phyloP scores from a whole-genome alignment of 2,329 filamentous ascomycete species.

The Diaporthe sp. region DNA sequence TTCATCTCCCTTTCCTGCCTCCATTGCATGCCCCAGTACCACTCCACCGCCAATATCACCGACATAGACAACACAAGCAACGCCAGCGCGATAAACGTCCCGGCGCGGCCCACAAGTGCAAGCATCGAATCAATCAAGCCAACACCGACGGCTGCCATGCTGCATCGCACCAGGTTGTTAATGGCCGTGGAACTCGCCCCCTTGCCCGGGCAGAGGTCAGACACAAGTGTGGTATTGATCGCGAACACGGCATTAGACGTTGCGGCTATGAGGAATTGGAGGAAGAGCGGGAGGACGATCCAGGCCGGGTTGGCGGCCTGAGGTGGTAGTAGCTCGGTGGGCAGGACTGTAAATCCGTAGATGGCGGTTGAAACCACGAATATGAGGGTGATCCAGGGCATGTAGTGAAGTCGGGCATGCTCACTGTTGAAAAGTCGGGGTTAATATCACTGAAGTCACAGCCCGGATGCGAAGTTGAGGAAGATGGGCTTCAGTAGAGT shows the following conservation, averaged over 20 bases:
- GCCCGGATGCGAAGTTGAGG: not conserved
- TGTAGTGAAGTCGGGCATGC: constrained; percentile 54
- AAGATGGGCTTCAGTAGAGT: not conserved
- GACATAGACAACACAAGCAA: constrained; percentile 34
- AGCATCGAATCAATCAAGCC: constrained; percentile 44
- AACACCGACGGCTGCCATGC: constrained; percentile 50
- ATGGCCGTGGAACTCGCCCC: constrained; percentile 52
- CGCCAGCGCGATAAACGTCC: constrained; percentile 42
- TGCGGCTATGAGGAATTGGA: constrained; percentile 54
- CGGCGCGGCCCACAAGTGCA: constrained; percentile 33
- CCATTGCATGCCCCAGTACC: constrained; percentile 32
- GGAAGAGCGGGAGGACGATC: constrained; percentile 47
- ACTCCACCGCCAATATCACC: constrained; percentile 5
- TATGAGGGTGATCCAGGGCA: constrained; percentile 55
- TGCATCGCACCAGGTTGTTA: constrained; percentile 53
- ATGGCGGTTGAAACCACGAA: constrained; percentile 53
- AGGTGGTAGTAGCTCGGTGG: not conserved
- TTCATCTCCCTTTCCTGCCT: constrained; percentile 17
- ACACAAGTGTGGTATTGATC: constrained; percentile 52
- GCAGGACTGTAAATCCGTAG: constrained; percentile 53
- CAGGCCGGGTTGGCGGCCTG: constrained; percentile 43
- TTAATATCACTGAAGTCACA: not conserved
- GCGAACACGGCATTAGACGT: constrained; percentile 56
- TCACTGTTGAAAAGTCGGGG: constrained; percentile 45
- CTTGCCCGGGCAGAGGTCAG: constrained; percentile 51